A percentile compares a stretch with the other conserved stretches of the same genome.
Conservation (phyloP, 1,284 basidiomycete genomes). For the Fomitiporia mediterranea region DNA sequence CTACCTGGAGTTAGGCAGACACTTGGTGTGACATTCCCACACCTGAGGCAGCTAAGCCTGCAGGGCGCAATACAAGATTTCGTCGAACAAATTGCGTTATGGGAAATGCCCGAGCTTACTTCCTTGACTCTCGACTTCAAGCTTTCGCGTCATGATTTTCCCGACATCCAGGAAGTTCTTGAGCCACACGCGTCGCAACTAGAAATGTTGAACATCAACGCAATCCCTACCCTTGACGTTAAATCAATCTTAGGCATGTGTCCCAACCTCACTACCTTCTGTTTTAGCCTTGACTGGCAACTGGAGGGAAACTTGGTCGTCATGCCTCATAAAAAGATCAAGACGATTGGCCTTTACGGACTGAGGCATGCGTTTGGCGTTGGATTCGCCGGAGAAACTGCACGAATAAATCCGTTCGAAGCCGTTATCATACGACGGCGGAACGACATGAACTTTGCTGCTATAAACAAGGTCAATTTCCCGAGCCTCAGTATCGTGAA, state of each 20-base stretch:
- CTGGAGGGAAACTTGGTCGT: conserved; percentile 39
- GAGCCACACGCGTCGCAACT: conserved; percentile 49
- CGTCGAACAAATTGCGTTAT: conserved; percentile 59
- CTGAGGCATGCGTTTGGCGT: conserved; percentile 65
- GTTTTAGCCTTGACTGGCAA: conserved; percentile 71
- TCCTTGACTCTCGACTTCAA: conserved; percentile 52
- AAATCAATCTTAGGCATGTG: conserved; percentile 56
- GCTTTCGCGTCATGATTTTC: conserved; percentile 42
- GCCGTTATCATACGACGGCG: conserved; percentile 45
- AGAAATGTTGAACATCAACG: conserved; percentile 58
- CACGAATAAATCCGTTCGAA: conserved; percentile 39
- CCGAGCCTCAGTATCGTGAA: conserved; percentile 55
- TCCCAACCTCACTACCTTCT: conserved; percentile 53
- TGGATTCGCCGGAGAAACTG: conserved; percentile 40
- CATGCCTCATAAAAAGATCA: conserved; percentile 52
- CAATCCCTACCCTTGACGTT: conserved; percentile 50
- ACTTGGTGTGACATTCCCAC: conserved; percentile 49
- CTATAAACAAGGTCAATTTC: conserved; percentile 51
- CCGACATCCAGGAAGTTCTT: conserved; percentile 57
- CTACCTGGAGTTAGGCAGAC: conserved; percentile 24
- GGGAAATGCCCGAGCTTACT: conserved; percentile 56
- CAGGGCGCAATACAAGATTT: conserved; percentile 57
- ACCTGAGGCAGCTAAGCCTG: conserved; percentile 56
- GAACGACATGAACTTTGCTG: conserved; percentile 62
- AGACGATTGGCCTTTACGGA: conserved; percentile 63